Evolutionary conservation across 2,329 filamentous ascomycete species (phyloP), one percentile per base, ranked within the genome.

Genomic region (Monilinia polystroma): DNA sequence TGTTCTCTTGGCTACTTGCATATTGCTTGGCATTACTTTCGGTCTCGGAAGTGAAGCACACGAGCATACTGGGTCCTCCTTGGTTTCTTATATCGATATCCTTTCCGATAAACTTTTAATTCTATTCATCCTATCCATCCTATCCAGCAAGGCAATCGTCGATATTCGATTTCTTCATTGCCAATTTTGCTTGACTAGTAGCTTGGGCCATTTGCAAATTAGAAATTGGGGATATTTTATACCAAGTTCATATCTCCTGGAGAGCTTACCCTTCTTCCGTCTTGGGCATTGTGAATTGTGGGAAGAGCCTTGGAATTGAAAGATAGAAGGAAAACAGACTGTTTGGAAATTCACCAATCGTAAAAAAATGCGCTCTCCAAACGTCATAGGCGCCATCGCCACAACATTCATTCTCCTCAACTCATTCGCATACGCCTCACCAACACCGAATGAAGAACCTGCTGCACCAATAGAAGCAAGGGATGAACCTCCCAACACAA

Each of bases 1-100:
- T 66, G 57, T 67, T 67, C 7, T 57, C 58, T 68, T 68, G 66
- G 63, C 55, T 38, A n/a, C 53, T 51, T 57, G 53, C 14, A 51
- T 65, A 26, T 51, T 32, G 8, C 52, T 64, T 64, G 62, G 53
- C 63, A 65, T 49, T 57, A 20, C 35, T 23, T 20, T 60, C 58
- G 2, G 29, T 64, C 52, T 64, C 53, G 62, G 62, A 57, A 64
- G 62, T 64, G 29, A 56, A 35, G 53, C 53, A 65, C 63, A 49
- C 63, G 53, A 57, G 53, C 63, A 59, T 18, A 38, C 32, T 63
- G 38, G n/a, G 5, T 51, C 11, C 45, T n/a, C 45, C 18, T 26
- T 29, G 47, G 32, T 35, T 63, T n/a, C 5, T 43, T 43, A 41
- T 53, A 63, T 53, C 43, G 20, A 60, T 4, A 29, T 11, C 10